Conservation (phyloP, 164 flowering plant species). For the Dillenia suffruticosa region DNA sequence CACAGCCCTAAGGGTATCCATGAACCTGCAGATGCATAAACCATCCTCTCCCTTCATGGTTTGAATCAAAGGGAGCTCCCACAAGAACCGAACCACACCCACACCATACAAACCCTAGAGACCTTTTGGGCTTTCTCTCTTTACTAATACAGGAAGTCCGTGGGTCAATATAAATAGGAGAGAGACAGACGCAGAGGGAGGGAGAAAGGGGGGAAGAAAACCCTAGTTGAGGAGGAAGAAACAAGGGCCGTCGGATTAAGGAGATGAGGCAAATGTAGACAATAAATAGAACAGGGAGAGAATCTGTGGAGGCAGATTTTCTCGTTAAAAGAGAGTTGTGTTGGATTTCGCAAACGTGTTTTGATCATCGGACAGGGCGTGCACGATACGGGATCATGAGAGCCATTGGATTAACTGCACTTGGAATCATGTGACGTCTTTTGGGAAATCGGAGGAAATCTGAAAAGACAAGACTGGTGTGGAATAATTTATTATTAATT, state of each 20-base stretch:
- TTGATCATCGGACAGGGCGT: constrained; percentile 1
- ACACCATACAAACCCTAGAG: no score
- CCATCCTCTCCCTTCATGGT: constrained; percentile 13
- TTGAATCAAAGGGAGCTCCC: constrained; percentile 19
- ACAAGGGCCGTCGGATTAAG: constrained; percentile 2
- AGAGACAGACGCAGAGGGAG: constrained; percentile 4
- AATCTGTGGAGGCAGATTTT: constrained; percentile 16
- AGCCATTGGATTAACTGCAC: no score
- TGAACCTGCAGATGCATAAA: constrained; percentile 24
- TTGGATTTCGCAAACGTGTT: constrained; percentile 1
- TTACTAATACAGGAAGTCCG: no score
- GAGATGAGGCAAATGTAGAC: background rate
- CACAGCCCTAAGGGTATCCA: constrained; percentile 23
- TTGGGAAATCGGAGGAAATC: no score
- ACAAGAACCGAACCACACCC: no score
- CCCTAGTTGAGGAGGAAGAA: background rate
- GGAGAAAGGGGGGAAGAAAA: background rate
- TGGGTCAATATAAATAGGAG: background rate
- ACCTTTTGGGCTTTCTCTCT: no score
- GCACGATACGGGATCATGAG: no score
- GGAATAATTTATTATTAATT: no score
- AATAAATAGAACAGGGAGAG: background rate
- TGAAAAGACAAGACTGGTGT: no score
- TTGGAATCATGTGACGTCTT: no score
- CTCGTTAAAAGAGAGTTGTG: constrained; percentile 4